These are phyloP conservation scores for Thelonectria rubi DNA, from an alignment of 2,329 filamentous ascomycete species.

Conservation along the genomic window DNA sequence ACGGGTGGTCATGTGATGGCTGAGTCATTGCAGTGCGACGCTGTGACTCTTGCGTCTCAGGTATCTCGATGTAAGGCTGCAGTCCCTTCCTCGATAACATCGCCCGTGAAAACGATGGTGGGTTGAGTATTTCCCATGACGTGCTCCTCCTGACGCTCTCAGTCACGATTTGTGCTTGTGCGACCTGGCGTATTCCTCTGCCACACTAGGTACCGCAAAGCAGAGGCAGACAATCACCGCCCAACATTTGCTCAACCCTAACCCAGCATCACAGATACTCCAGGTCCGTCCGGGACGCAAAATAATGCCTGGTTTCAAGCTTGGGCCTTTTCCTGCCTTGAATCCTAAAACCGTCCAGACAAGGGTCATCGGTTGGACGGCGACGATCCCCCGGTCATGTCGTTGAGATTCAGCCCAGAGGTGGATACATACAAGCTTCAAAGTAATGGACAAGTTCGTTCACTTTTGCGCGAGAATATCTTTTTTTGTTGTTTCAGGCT, in stretches of 20 bases:
- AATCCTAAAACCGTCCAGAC: not conserved
- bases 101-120: too few relatives aligned
- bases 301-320: not conserved
- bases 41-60: too few relatives aligned
- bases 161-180: too few relatives aligned
- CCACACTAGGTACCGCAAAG: too few relatives aligned
- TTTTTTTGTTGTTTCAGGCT: not conserved
- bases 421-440: constrained; percentile 17
- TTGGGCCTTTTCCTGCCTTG: constrained; percentile 8
- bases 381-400: constrained; percentile 2
- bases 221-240: too few relatives aligned
- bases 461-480: not conserved
- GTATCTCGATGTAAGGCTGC: too few relatives aligned
- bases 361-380: not conserved
- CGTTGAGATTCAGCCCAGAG: constrained; percentile 23
- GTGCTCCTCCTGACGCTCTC: too few relatives aligned
- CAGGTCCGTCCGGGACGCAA: not conserved
- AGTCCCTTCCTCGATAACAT: too few relatives aligned
- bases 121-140: too few relatives aligned
- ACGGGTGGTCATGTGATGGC: constrained; percentile 28
- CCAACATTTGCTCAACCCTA: not conserved
- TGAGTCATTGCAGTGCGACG: constrained; percentile 16
- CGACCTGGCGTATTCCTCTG: too few relatives aligned
- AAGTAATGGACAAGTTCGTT: not conserved
- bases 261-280: constrained; percentile 8